A percentile compares a stretch with the other conserved stretches of the same genome.
Conservation (phyloP, 2,329 filamentous ascomycete species). For the Lachnellula subtilissima region DNA sequence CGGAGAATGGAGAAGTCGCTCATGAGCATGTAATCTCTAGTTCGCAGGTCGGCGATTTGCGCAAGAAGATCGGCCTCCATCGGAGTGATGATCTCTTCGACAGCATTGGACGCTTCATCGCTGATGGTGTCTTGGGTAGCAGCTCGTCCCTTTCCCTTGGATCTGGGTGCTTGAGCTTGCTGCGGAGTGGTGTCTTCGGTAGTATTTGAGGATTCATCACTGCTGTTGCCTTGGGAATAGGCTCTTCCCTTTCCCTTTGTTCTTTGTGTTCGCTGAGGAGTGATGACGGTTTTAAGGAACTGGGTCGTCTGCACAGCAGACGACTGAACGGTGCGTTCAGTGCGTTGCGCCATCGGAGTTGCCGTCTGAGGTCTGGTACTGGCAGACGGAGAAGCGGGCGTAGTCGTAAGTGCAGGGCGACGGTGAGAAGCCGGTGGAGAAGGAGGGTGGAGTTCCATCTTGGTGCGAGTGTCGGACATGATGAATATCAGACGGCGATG, state of each 20-base stretch:
- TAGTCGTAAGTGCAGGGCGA: background rate
- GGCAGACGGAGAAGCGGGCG: background rate
- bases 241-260: background rate
- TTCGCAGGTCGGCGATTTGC: background rate
- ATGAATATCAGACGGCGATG: too few species aligned
- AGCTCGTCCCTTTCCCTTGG: too few species aligned
- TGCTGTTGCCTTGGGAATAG: background rate
- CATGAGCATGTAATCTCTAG: background rate
- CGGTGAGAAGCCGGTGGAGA: too few species aligned
- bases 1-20: background rate
- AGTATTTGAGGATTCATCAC: background rate
- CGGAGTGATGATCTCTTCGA: background rate
- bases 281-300: background rate
- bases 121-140: too few species aligned
- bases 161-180: too few species aligned
- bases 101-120: too few species aligned
- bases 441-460: too few species aligned
- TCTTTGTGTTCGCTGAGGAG: background rate
- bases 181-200: constrained; percentile 1
- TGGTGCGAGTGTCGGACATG: too few species aligned
- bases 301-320: background rate
- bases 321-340: background rate
- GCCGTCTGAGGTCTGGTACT: background rate
- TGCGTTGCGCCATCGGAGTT: background rate
- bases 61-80: background rate